A percentile compares a stretch with the other conserved stretches of the same genome.
Evolutionary conservation across 305 asterid genomes (phyloP).

Genomic region (Fraxinus baroniana): DNA sequence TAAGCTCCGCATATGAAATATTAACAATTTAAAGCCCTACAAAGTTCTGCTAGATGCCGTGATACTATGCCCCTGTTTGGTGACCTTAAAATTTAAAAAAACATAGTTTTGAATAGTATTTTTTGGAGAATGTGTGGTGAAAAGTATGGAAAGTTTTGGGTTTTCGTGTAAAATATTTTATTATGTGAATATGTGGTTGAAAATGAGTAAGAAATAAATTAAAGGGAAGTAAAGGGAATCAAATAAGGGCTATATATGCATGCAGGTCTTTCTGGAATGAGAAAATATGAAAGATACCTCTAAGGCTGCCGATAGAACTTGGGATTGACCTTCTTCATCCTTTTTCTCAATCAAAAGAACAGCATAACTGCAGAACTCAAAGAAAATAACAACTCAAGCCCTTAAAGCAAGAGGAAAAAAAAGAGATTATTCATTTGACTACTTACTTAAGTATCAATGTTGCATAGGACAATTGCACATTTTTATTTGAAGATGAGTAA

Average conservation of each 20-base stretch:
- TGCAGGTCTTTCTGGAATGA: neutral
- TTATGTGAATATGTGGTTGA: too few relatives aligned
- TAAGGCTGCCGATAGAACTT: slow-evolving; percentile 92
- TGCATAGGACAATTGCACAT: slow-evolving; percentile 80
- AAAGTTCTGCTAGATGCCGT: neutral
- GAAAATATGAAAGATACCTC: slow-evolving; percentile 49
- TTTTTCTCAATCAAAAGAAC: slow-evolving; percentile 84
- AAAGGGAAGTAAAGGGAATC: too few relatives aligned
- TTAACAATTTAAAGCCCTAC: slow-evolving; percentile 9
- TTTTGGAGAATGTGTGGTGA: too few relatives aligned
- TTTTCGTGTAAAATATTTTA: too few relatives aligned
- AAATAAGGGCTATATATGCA: neutral
- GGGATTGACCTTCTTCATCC: slow-evolving; percentile 94
- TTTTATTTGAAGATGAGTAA: slow-evolving; percentile 80
- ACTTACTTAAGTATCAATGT: slow-evolving; percentile 94
- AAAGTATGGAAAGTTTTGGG: too few relatives aligned
- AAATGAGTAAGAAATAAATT: too few relatives aligned
- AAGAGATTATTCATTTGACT: slow-evolving; percentile 8
- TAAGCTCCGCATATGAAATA: slow-evolving; percentile 5
- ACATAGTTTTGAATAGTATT: too few relatives aligned
- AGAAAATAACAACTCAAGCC: slow-evolving; percentile 14
- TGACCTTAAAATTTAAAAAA: too few relatives aligned
- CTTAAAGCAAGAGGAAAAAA: neutral
- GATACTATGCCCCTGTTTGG: neutral
- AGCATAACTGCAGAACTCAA: slow-evolving; percentile 64